These are phyloP conservation scores for Candida ovalis DNA, from an alignment of 805 yeast species.

Conservation along the genomic window DNA sequence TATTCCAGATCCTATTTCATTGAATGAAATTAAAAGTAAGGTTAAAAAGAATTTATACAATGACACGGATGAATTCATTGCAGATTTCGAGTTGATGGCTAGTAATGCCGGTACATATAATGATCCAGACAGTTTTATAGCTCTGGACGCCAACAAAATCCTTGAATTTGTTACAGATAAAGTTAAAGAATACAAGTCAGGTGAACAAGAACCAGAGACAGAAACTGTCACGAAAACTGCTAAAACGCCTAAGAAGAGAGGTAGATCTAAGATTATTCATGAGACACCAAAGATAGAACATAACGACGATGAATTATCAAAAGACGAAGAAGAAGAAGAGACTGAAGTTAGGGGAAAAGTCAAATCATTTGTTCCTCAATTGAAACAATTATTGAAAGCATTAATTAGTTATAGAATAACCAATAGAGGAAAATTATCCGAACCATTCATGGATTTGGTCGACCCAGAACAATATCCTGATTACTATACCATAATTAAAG, in stretches of 20 bases:
- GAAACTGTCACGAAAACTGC: not conserved
- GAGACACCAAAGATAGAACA: not conserved
- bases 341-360: not conserved
- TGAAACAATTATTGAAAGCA: slow-evolving; percentile 33
- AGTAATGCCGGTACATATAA: slow-evolving; percentile 72
- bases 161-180: slow-evolving; percentile 53
- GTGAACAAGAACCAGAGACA: slow-evolving; percentile 4
- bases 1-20: slow-evolving; percentile 62
- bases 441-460: slow-evolving; percentile 74
- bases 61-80: slow-evolving; percentile 42
- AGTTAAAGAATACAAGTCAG: slow-evolving; percentile 34
- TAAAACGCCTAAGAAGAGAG: slow-evolving; percentile 4
- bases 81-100: slow-evolving; percentile 64
- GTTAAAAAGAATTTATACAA: slow-evolving; percentile 35
- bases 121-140: slow-evolving; percentile 62
- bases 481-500: slow-evolving; percentile 65
- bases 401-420: slow-evolving; percentile 43
- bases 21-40: slow-evolving; percentile 58
- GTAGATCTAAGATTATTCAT: not conserved
- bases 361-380: slow-evolving; percentile 14
- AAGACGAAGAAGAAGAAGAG: slow-evolving; percentile 3
- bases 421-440: slow-evolving; percentile 52
- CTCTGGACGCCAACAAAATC: slow-evolving; percentile 57
- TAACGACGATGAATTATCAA: not conserved
- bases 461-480: slow-evolving; percentile 72